Conservation (phyloP, 2,329 filamentous ascomycete species). For the Talaromyces sp. region DNA sequence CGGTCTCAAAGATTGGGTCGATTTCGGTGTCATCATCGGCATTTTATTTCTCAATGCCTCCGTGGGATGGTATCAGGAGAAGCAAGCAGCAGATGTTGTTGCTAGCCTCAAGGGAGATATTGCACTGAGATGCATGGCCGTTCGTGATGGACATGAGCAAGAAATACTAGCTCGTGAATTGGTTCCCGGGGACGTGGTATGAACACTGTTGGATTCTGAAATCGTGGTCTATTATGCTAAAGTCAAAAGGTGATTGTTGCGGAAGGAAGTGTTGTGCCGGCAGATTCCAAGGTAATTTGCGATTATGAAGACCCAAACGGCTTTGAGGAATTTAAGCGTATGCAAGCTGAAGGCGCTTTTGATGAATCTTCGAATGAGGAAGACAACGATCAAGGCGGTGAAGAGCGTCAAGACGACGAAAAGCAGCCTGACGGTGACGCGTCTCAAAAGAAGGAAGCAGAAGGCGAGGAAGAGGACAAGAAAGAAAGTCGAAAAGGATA, state of each 20-base stretch:
- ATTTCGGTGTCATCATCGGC: constrained; percentile 71
- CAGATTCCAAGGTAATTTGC: constrained; percentile 65
- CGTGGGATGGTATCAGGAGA: constrained; percentile 77
- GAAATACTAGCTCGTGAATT: constrained; percentile 66
- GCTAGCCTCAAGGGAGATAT: constrained; percentile 72
- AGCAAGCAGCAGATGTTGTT: constrained; percentile 72
- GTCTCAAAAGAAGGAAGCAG: constrained; percentile 13
- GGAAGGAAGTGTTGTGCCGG: constrained; percentile 65
- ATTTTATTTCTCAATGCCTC: constrained; percentile 68
- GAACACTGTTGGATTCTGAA: constrained; percentile 16
- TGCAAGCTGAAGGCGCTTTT: constrained; percentile 57
- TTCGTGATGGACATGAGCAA: constrained; percentile 60
- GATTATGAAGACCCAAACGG: constrained; percentile 63
- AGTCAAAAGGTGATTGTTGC: constrained; percentile 56
- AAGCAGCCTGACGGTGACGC: constrained; percentile 12
- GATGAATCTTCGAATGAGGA: constrained; percentile 53
- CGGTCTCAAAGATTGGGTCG: constrained; percentile 69
- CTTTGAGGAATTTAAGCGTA: constrained; percentile 59
- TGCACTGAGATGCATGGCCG: constrained; percentile 63
- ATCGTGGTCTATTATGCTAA: constrained; percentile 1
- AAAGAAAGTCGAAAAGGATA: constrained; percentile 47
- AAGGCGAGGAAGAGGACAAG: constrained; percentile 17
- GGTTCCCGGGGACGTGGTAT: constrained; percentile 70
- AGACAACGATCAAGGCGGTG: constrained; percentile 43
- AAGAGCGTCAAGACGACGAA: constrained; percentile 43